Base-by-base conservation (phyloP, 2,329 filamentous ascomycete genomes). In the Xylogone sp. region DNA sequence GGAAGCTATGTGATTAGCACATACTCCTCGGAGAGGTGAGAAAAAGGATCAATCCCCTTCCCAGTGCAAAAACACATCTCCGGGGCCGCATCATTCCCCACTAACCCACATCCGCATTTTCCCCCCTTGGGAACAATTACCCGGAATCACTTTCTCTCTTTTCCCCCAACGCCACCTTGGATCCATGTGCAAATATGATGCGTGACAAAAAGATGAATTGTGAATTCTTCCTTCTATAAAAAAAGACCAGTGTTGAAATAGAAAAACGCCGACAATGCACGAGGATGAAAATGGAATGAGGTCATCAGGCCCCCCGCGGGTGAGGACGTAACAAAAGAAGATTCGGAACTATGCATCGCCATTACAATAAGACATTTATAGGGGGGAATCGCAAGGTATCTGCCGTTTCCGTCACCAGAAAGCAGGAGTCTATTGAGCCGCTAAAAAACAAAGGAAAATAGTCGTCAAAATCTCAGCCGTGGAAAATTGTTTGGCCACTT, bases 351-450 rank as follows among this genome's bases (percentile, higher is more conserved):
- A 39, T 13, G 34, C n/a, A 39, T 4, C 34, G 34, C 24, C 24
- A 27, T 27, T 39, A 39, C n/a, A 16, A 39, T 8, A 31, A 31
- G 27, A 39, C 10, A 13, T 39, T 39, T 39, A 39, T 39, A 7
- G 27, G n/a, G n/a, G 34, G 5, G 10, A 39, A 39, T 39, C 34
- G n/a, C 34, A 39, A 18, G 34, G 34, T 39, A 39, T 39, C 34
- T 39, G 34, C 34, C 34, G n/a, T 16, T 16, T 39, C 34, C 34
- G 10, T 18, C 5, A 5, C 4, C 34, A 56, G 49, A 51, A 52
- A 12, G 45, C 50, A 58, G 56, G 56, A 62, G 62, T 63, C 59
- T 61, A 63, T 63, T 59, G 59, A 62, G 56, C 58, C 59, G 59
- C 59, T 61, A 60, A 63, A n/a, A n/a, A 60, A 59, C 52, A 55